A percentile compares a stretch with the other conserved stretches of the same genome.
phyloP scores from a whole-genome alignment of 78 protist genomes.

The Dictyostelium brefeldianum region DNA sequence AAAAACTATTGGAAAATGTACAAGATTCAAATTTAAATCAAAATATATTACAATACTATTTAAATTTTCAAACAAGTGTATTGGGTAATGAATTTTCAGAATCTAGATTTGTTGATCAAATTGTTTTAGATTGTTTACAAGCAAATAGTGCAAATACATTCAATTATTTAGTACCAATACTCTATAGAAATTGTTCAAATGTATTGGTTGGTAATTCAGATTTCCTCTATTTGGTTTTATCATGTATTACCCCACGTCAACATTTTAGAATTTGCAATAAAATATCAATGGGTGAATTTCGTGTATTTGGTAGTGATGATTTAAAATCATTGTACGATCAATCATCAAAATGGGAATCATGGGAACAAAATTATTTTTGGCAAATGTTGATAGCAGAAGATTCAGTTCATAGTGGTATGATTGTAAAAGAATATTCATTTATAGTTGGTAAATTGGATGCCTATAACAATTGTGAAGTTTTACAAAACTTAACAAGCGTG shows the following conservation, averaged over 20 bases:
- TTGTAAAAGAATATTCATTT: constrained; percentile 7
- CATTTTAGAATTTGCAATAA: constrained; percentile 30
- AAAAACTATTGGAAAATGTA: constrained; percentile 37
- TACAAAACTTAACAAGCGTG: constrained; percentile 8
- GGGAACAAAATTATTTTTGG: constrained; percentile 63
- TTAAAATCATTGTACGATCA: not conserved
- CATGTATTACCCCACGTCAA: constrained; percentile 41
- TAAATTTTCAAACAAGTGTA: constrained; percentile 1
- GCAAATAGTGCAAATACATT: not conserved
- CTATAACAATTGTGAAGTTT: constrained; percentile 13
- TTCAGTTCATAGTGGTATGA: constrained; percentile 14
- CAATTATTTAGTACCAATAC: constrained; percentile 33
- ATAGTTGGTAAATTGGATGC: constrained; percentile 32
- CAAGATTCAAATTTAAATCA: constrained; percentile 10
- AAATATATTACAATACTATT: constrained; percentile 5
- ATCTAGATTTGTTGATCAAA: constrained; percentile 1
- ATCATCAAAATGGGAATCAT: constrained; percentile 45
- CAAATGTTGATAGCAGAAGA: constrained; percentile 54
- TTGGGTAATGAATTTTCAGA: not conserved
- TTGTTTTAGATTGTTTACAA: constrained; percentile 19
- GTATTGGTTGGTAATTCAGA: constrained; percentile 26
- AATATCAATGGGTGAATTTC: constrained; percentile 67
- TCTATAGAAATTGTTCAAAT: constrained; percentile 36
- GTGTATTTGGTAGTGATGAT: constrained; percentile 43
- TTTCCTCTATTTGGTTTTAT: constrained; percentile 13